Percentiles rank a stretch among this genome's conserved stretches.
These are phyloP conservation scores for Tardiomyces blankii DNA, from an alignment of 1,139 yeast genomes.

Conservation along the genomic window DNA sequence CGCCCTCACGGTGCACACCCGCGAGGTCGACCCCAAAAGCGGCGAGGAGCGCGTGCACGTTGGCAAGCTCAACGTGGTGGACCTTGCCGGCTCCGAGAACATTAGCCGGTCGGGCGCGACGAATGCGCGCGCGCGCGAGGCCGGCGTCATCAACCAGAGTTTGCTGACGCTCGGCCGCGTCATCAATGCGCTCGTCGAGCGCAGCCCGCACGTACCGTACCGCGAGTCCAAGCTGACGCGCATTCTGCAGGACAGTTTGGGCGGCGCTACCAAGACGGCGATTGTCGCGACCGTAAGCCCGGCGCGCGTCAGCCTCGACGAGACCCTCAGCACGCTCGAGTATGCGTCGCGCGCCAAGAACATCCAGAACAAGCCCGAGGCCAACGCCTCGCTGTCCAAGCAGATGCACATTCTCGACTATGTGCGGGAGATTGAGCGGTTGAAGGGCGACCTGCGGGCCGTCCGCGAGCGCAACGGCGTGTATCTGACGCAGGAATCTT, in stretches of 20 bases:
- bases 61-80: slow-evolving; percentile 68
- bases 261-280: slow-evolving; percentile 72
- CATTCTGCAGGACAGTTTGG: slow-evolving; percentile 69
- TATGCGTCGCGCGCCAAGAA: slow-evolving; percentile 61
- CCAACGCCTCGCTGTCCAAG: slow-evolving; percentile 36
- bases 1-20: slow-evolving; percentile 41
- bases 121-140: slow-evolving; percentile 74
- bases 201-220: slow-evolving; percentile 62
- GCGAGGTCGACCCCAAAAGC: slow-evolving; percentile 18
- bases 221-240: slow-evolving; percentile 78
- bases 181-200: slow-evolving; percentile 55
- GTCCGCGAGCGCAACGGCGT: slow-evolving; percentile 47
- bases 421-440: slow-evolving; percentile 36
- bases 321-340: slow-evolving; percentile 72
- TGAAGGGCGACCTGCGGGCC: slow-evolving; percentile 47
- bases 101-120: slow-evolving; percentile 71
- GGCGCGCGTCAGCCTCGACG: slow-evolving; percentile 60
- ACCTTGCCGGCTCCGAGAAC: slow-evolving; percentile 84
- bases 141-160: slow-evolving; percentile 67
- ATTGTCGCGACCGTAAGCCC: slow-evolving; percentile 80
- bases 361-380: slow-evolving; percentile 49
- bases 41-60: slow-evolving; percentile 28
- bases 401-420: slow-evolving; percentile 35
- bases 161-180: slow-evolving; percentile 76
- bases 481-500: slow-evolving; percentile 37